Evolutionary conservation across 495 filamentous ascomycete genomes (phyloP).

Genomic region (Daldinia concentrica): DNA sequence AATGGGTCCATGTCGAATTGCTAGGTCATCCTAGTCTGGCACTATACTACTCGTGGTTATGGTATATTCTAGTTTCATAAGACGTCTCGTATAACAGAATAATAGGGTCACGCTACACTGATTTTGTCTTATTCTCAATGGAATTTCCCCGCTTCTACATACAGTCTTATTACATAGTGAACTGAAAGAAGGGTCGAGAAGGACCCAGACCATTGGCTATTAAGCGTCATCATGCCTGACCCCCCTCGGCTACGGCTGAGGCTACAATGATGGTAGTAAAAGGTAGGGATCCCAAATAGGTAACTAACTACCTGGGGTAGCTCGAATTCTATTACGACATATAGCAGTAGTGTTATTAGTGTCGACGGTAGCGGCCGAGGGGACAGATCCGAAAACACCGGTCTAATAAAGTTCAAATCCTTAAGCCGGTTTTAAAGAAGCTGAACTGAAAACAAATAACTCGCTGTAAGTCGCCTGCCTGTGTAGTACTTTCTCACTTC

Average conservation of each 20-base stretch:
- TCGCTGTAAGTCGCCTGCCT: neutral
- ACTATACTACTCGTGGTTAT: slow-evolving; percentile 21
- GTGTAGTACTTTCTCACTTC: too few species aligned
- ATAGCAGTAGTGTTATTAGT: neutral
- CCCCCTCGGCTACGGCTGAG: slow-evolving; percentile 22
- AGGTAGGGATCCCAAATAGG: neutral
- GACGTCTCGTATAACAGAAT: slow-evolving; percentile 28
- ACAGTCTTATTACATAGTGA: neutral
- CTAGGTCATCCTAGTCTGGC: slow-evolving; percentile 4
- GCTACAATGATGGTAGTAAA: slow-evolving; percentile 5
- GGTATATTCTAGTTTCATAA: slow-evolving; percentile 12
- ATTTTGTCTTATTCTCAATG: neutral
- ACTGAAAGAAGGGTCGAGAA: slow-evolving; percentile 27
- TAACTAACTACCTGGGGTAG: neutral
- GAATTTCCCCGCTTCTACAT: slow-evolving; percentile 17
- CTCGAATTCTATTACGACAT: slow-evolving; percentile 1
- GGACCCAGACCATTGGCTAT: neutral
- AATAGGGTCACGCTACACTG: slow-evolving; percentile 20
- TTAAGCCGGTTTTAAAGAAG: neutral
- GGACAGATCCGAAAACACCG: neutral
- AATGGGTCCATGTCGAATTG: slow-evolving; percentile 2
- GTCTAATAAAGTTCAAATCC: neutral
- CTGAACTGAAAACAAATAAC: neutral
- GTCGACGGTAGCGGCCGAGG: neutral
- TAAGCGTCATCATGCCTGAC: slow-evolving; percentile 14